Evolutionary conservation across 176 grass and related monocot species (phyloP).

Genomic region (Musa troglodytarum): DNA sequence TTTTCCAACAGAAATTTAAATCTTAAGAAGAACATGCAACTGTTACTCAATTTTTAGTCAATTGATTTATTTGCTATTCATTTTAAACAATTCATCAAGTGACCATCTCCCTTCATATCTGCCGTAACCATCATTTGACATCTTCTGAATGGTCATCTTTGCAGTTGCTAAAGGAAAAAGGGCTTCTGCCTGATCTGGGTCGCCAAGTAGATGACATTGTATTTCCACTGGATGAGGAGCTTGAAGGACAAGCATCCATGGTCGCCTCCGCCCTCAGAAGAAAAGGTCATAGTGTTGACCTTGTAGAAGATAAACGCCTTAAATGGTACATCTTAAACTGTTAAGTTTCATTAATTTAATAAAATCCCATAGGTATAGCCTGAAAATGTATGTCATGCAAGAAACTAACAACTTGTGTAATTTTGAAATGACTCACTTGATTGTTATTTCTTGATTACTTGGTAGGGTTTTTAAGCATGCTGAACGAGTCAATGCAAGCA

Average conservation of each 20-base stretch:
- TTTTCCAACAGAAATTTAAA: neutral
- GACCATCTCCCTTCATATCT: neutral
- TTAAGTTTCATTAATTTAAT: slow-evolving; percentile 6
- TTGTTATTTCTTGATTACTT: neutral
- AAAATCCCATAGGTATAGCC: neutral
- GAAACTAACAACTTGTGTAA: neutral
- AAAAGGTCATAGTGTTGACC: slow-evolving; percentile 60
- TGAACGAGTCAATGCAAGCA: slow-evolving; percentile 69
- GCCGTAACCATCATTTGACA: neutral
- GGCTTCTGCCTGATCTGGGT: slow-evolving; percentile 46
- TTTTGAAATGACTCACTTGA: neutral
- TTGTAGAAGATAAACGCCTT: slow-evolving; percentile 69
- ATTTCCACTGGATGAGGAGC: slow-evolving; percentile 63
- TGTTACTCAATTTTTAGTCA: too few species aligned
- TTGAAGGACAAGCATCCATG: slow-evolving; percentile 54
- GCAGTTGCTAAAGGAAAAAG: slow-evolving; percentile 81
- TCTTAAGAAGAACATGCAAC: too few species aligned
- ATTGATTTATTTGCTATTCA: neutral
- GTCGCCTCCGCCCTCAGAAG: slow-evolving; percentile 51
- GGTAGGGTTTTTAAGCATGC: slow-evolving; percentile 92
- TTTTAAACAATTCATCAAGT: neutral
- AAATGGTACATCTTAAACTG: slow-evolving; percentile 55
- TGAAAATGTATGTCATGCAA: neutral
- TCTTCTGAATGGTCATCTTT: slow-evolving; percentile 6
- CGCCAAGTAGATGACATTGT: slow-evolving; percentile 72